phyloP scores from a whole-genome alignment of 2,329 filamentous ascomycete species.

The Cryphonectria nitschkei region DNA sequence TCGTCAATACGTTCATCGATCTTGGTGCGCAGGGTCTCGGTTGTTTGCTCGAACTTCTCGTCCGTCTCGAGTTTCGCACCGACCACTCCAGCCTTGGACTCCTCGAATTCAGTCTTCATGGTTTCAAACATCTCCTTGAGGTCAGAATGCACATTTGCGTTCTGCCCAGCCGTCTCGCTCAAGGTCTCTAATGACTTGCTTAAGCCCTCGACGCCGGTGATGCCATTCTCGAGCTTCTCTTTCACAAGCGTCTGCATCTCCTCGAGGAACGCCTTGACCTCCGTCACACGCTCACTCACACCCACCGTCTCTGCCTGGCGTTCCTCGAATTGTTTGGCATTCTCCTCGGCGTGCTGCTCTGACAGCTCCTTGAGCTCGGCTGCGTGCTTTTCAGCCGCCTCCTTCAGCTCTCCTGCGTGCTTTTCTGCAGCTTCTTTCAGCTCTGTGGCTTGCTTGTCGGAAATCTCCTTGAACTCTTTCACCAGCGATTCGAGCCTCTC shows the following conservation, averaged over 20 bases:
- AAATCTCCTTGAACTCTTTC: constrained; percentile 66
- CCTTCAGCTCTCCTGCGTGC: constrained; percentile 23
- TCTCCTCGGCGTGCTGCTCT: constrained; percentile 70
- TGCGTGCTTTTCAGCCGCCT: constrained; percentile 57
- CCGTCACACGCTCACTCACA: constrained; percentile 76
- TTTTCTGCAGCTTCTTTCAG: constrained; percentile 22
- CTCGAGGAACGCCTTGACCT: constrained; percentile 76
- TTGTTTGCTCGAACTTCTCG: constrained; percentile 69
- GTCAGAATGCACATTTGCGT: constrained; percentile 61
- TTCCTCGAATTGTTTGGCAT: constrained; percentile 79
- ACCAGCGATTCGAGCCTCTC: constrained; percentile 71
- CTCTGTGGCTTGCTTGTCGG: constrained; percentile 66
- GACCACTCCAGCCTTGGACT: constrained; percentile 77
- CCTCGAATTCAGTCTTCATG: constrained; percentile 86
- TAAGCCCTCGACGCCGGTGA: constrained; percentile 71
- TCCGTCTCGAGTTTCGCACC: constrained; percentile 83
- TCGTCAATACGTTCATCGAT: constrained; percentile 72
- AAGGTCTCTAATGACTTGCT: constrained; percentile 71
- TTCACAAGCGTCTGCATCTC: constrained; percentile 79
- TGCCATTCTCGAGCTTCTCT: constrained; percentile 75
- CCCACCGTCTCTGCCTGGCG: constrained; percentile 82
- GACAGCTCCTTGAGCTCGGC: constrained; percentile 67
- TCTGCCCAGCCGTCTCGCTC: constrained; percentile 64
- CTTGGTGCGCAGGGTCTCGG: constrained; percentile 57
- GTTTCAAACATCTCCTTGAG: constrained; percentile 73